Conservation (phyloP, 768 basidiomycete genomes). For the Termitomyces titanicus region DNA sequence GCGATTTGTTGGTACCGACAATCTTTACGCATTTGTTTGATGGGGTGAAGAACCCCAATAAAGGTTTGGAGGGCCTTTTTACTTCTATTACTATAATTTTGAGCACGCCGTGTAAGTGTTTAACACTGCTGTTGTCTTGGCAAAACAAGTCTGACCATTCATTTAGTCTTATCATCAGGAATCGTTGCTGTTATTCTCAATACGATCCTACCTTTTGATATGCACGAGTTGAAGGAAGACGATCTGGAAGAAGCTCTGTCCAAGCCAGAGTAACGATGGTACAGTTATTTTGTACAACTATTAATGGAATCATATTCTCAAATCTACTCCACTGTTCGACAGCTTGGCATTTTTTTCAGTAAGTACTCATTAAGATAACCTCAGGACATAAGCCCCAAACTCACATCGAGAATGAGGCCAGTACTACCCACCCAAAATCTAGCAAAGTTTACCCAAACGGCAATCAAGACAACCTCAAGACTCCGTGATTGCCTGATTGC, state of each 20-base stretch:
- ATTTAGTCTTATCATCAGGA: constrained; percentile 52
- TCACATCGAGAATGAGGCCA: too few species aligned
- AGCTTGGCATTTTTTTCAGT: not conserved
- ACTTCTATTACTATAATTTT: constrained; percentile 77
- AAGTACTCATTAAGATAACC: too few species aligned
- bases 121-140: not conserved
- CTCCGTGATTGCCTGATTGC: too few species aligned
- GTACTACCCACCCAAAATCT: too few species aligned
- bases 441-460: too few species aligned
- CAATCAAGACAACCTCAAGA: too few species aligned
- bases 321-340: not conserved
- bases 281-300: not conserved
- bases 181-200: constrained; percentile 59
- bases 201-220: constrained; percentile 43
- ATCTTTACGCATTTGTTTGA: constrained; percentile 73
- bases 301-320: not conserved
- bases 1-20: constrained; percentile 61
- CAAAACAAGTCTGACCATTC: not conserved
- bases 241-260: not conserved
- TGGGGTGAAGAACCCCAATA: constrained; percentile 45
- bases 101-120: constrained; percentile 71
- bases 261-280: not conserved
- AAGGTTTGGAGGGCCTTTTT: constrained; percentile 64
- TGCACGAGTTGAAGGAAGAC: not conserved
- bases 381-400: too few species aligned